Conservation (phyloP, 441 rosid species). For the Geranium incanum region DNA sequence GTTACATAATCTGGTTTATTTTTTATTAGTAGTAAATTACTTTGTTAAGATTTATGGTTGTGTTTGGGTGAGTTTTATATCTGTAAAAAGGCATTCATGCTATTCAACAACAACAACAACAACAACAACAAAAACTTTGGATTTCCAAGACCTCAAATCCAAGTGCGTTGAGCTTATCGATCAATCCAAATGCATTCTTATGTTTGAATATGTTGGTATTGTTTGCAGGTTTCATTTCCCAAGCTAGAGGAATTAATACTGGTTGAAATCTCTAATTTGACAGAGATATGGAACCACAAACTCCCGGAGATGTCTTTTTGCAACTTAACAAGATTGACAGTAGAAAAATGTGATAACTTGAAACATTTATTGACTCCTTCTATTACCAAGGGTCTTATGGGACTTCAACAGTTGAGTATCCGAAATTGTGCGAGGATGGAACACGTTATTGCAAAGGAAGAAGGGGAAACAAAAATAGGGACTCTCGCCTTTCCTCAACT, state of each 20-base stretch:
- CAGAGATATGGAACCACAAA: slow-evolving; percentile 1
- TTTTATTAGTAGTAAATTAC: too few relatives aligned
- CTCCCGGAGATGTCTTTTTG: neutral
- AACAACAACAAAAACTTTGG: too few relatives aligned
- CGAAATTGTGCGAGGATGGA: neutral
- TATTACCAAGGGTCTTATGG: neutral
- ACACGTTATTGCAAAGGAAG: neutral
- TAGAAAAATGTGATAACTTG: neutral
- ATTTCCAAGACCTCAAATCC: too few relatives aligned
- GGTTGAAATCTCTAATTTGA: neutral
- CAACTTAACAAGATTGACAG: neutral
- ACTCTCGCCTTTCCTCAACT: neutral
- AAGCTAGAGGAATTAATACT: neutral
- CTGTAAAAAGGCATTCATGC: too few relatives aligned
- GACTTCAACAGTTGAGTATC: neutral
- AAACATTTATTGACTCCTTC: neutral
- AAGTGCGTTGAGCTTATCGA: too few relatives aligned
- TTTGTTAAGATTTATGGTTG: too few relatives aligned
- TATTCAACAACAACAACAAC: too few relatives aligned
- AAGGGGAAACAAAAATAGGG: neutral
- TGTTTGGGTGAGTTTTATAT: too few relatives aligned
- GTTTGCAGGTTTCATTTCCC: neutral
- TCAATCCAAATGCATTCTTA: neutral
- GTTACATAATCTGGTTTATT: too few relatives aligned
- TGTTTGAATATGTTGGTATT: neutral